Evolutionary conservation across 2,329 filamentous ascomycete genomes (phyloP), one percentile per base, ranked within the genome.

Genomic region (Ascochyta lentis): DNA sequence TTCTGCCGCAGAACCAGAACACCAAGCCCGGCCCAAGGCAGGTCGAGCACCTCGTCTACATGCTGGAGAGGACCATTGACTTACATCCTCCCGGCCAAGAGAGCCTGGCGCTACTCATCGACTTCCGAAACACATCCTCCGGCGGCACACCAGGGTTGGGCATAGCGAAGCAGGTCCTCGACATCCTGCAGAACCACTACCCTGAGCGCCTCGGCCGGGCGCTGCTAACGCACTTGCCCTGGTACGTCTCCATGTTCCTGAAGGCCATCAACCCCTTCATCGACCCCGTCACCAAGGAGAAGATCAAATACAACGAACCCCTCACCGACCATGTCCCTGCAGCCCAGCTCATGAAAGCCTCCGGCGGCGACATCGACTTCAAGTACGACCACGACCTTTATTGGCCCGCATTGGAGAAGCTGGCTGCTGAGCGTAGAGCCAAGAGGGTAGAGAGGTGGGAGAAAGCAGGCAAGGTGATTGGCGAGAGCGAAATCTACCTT

Each of bases 221-320:
- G 4, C 83, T 98, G 67, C 91, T 98, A 59, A 90, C 93, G 64
- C 96, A 98, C 65, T 85, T 96, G 44, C 94, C 94, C 0, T 97
- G 91, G 87, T 84, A 96, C 61, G 91, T 98, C 58, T 89, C 86
- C 76, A 90, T 90, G 46, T 99, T 99, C 83, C 96, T 98, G 84
- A 97, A 96, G 78, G 81, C 97, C 68, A 93, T 99, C 78, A 92
- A 87, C 4, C 92, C 94, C 35, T 97, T 99, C 78, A 96, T 99
- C 78, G 95, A 99, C 77, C 95, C 95, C 7, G 80, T 93, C 68
- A 99, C 95, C 9, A 87, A 90, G 55, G 88, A 95, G 71, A 99
- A 99, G 82, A 88, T 99, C 80, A 96, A 95, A 80, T 97, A 96
- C 83, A 97, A 98, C 81, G 92, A 96, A 76, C 90, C 96, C 72